Evolutionary conservation across 2,329 filamentous ascomycete species (phyloP), one percentile per base, ranked within the genome.

Genomic region (Domatiomyces catenatus): DNA sequence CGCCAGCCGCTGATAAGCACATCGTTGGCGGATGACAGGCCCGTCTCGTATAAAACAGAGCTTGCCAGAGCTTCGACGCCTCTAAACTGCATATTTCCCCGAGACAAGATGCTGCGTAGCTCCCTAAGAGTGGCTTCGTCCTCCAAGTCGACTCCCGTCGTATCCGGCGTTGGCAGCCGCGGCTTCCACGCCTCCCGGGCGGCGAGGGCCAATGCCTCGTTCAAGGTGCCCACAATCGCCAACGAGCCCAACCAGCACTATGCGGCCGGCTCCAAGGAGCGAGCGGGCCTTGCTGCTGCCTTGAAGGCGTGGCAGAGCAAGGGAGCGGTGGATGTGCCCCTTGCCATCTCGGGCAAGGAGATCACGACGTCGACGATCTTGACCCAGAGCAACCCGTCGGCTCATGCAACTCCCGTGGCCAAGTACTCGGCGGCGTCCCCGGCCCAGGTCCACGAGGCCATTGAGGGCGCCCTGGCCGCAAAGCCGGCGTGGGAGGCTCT

Each of bases 201-300:
- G 50, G 58, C 47, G 47, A 65, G 62, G 61, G 83, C 80, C 6
- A 74, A 94, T 56, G 89, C 88, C 47, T 76, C 80, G 54, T 96
- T 95, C 77, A 90, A 86, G 73, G 78, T 89, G 48, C 92, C 92
- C 47, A 81, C 81, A 56, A 79, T 95, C 60, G 73, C 79, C 64
- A 98, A 98, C 66, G 92, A 98, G 72, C 87, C 87, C n/a, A 98
- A 95, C 66, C 84, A 93, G 72, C 84, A 90, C 69, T 98, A 94
- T 66, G 75, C 75, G 56, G 92, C 92, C 67, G 86, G 82, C 53
- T 92, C 89, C 1, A 68, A 80, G 20, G 85, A 94, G 64, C 78
- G 90, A 54, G 76, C 83, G 60, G 82, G 80, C 57, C 77, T 98
- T 48, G 77, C 80, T 46, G 78, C 82, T 46, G 86, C 89, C 17